Evolutionary conservation across 169 alveolate genomes (phyloP).

Genomic region (Eimeria necatrix): DNA sequence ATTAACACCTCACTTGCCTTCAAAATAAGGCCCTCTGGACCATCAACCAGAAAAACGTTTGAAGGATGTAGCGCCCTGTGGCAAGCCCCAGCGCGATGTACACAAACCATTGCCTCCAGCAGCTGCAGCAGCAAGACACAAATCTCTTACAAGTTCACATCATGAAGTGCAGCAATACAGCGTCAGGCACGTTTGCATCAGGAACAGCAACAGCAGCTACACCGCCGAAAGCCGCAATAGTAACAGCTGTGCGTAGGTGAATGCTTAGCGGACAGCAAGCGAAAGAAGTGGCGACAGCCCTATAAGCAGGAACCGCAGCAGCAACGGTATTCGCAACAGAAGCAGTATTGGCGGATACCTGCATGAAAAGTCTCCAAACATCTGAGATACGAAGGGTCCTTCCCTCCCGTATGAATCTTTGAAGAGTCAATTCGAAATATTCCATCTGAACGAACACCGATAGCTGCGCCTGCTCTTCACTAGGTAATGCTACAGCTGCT

Average conservation of each 20-base stretch:
- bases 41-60: conserved; percentile 15
- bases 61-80: conserved; percentile 50
- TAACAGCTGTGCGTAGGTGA: too few relatives aligned
- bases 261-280: too few relatives aligned
- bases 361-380: conserved; percentile 63
- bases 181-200: too few relatives aligned
- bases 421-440: conserved; percentile 16
- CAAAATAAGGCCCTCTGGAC: not conserved
- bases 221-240: too few relatives aligned
- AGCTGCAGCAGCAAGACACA: conserved; percentile 28
- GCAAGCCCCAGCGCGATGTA: conserved; percentile 61
- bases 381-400: conserved; percentile 47
- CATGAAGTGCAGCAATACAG: too few relatives aligned
- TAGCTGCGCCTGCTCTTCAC: conserved; percentile 3
- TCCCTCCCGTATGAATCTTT: not conserved
- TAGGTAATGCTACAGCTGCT: conserved; percentile 3
- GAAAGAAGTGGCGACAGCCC: too few relatives aligned
- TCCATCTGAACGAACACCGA: conserved; percentile 60
- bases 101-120: conserved; percentile 62
- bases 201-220: not conserved
- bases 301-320: not conserved
- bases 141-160: too few relatives aligned
- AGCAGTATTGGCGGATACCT: conserved; percentile 20
- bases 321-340: not conserved
- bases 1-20: not conserved